Evolutionary conservation across 148 eudicot species (phyloP).

Genomic region (Rhododendron griersonianum): DNA sequence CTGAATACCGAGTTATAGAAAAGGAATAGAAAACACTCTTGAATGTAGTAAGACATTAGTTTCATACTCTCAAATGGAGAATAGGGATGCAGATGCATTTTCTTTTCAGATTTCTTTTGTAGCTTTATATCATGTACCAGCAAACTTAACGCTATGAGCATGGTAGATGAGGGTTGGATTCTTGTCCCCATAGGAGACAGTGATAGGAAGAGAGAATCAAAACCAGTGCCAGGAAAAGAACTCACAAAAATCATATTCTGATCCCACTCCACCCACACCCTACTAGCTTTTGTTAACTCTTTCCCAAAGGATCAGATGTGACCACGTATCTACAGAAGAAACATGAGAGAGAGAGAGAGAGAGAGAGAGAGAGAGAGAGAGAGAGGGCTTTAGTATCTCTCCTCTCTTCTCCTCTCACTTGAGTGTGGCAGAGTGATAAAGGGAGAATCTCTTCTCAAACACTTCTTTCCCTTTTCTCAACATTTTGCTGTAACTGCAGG

Average conservation of each 20-base stretch:
- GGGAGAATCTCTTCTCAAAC: constrained; percentile 26
- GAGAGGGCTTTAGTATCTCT: background rate
- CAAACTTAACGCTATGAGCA: background rate
- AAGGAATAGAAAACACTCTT: background rate
- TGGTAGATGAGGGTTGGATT: constrained; percentile 18
- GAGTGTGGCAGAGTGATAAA: constrained; percentile 22
- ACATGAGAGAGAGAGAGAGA: constrained; percentile 10
- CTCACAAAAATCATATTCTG: constrained; percentile 43
- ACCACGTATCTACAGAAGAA: constrained; percentile 28
- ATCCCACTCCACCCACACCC: constrained; percentile 21
- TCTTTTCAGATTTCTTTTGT: background rate
- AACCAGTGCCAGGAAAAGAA: constrained; percentile 28
- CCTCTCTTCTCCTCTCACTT: background rate
- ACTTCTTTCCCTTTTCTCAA: constrained; percentile 13
- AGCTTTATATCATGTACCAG: background rate
- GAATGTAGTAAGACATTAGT: background rate
- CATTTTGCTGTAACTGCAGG: constrained; percentile 27
- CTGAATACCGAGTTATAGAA: background rate
- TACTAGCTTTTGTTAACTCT: constrained; percentile 25
- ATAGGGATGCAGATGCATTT: background rate
- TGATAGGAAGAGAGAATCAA: constrained; percentile 35
- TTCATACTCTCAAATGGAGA: background rate
- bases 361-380: background rate
- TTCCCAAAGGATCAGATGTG: constrained; percentile 45
- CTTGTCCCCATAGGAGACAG: constrained; percentile 30